Evolutionary conservation across 129 eudicot species (phyloP), one percentile per base, ranked within the genome.

Genomic region (Helianthus annuus): DNA sequence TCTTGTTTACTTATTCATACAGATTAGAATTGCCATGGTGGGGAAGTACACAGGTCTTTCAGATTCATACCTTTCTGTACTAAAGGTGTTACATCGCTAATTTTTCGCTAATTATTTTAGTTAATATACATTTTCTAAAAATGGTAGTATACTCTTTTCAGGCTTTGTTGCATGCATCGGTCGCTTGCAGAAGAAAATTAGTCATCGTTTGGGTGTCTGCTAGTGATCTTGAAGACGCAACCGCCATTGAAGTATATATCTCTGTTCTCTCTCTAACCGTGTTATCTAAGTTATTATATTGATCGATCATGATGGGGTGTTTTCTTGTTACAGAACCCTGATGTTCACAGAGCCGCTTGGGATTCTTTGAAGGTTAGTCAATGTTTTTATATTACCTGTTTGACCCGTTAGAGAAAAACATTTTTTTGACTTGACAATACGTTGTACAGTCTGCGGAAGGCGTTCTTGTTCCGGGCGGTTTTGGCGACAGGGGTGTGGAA

Each of bases 141-240:
- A 36, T 2, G 2, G 24, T 13, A 10, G 40, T 24, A 56, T 19
- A 6, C 24, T 15, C 74, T 14, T 76, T 82, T 70, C 80, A 92
- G 98, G 98, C 98, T 80, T 84, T 92, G 76, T 58, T 92, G 86
- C 98, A 92, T 78, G 98, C 98, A 44, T 86, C 98, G 58, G 98
- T 92, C 75, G 91, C 95, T 53, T 87, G 96, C 61, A 68, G 64
- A 59, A 83, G 91, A 65, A 92, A 89, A 74, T 80, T 92, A 63
- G 67, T 89, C 51, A 69, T 92, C 24, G 86, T 89, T 76, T 92
- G 96, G 96, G 91, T 92, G 64, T 82, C 96, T 42, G 93, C 98
- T 10, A 85, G 95, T 73, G 95, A 92, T 75, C 98, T 92, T 66
- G 98, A 92, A 82, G 91, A 86, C 55, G 87, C 87, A 74, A 89